Evolutionary conservation across 768 basidiomycete genomes (phyloP).

Genomic region (Auriculariales sp.): DNA sequence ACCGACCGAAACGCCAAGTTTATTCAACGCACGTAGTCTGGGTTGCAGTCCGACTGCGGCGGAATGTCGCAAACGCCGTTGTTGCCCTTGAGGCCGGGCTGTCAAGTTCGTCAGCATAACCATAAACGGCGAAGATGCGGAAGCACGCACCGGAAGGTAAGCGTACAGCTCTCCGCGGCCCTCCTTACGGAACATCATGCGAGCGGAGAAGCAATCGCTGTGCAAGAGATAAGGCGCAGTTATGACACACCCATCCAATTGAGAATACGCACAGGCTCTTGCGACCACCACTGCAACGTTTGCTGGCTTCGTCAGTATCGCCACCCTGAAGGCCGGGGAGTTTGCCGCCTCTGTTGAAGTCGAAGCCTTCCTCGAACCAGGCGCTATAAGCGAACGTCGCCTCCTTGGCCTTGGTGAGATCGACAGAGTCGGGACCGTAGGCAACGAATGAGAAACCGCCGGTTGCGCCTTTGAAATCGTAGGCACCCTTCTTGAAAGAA

Average conservation of each 20-base stretch:
- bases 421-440: slow-evolving; percentile 25
- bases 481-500: slow-evolving; percentile 5
- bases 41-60: slow-evolving; percentile 40
- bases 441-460: slow-evolving; percentile 66
- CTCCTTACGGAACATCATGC: slow-evolving; percentile 53
- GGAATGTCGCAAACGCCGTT: slow-evolving; percentile 33
- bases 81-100: slow-evolving; percentile 17
- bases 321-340: slow-evolving; percentile 53
- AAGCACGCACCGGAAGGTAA: slow-evolving; percentile 42
- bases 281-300: slow-evolving; percentile 53
- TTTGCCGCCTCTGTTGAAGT: slow-evolving; percentile 57
- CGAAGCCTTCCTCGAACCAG: slow-evolving; percentile 46
- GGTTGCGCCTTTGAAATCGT: slow-evolving; percentile 15
- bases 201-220: slow-evolving; percentile 44
- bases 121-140: no score
- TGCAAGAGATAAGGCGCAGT: no score
- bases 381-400: slow-evolving; percentile 48
- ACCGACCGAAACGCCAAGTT: no score
- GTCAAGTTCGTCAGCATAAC: no score
- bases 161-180: slow-evolving; percentile 57
- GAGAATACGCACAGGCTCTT: no score
- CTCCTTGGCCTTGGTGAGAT: slow-evolving; percentile 45
- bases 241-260: no score
- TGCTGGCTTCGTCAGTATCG: slow-evolving; percentile 28
- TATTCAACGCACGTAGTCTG: no score